Percentiles rank a stretch among this genome's conserved stretches.
Conservation (phyloP, 257 asterid species). For the Solanum chmielewskii region DNA sequence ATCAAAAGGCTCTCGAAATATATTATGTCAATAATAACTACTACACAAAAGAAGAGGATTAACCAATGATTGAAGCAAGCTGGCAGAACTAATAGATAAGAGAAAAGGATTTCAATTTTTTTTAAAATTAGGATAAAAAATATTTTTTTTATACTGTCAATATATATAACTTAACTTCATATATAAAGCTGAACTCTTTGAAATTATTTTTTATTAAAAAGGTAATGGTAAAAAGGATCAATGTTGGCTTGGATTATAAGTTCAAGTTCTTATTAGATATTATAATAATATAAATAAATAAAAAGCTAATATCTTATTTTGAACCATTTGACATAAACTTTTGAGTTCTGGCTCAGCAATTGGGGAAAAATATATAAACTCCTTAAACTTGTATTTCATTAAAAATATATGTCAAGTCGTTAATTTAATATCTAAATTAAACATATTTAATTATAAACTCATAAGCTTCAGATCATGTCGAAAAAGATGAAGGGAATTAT, state of each 20-base stretch:
- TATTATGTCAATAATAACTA: too few relatives aligned
- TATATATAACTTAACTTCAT: neutral
- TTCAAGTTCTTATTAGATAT: neutral
- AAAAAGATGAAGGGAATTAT: too few relatives aligned
- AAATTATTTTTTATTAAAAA: neutral
- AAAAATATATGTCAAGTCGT: too few relatives aligned
- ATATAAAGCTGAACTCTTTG: neutral
- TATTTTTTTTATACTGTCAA: too few relatives aligned
- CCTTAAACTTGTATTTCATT: neutral
- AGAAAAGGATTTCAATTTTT: too few relatives aligned
- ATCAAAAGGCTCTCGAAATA: too few relatives aligned
- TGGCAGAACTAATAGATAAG: neutral
- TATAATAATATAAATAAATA: too few relatives aligned
- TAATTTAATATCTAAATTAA: too few relatives aligned
- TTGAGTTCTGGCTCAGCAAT: neutral
- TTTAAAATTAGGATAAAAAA: too few relatives aligned
- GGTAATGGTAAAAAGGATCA: neutral
- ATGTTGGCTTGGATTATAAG: neutral
- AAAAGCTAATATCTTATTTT: too few relatives aligned
- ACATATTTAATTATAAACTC: accelerated
- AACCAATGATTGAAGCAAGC: neutral
- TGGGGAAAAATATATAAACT: neutral
- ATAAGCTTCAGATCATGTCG: neutral
- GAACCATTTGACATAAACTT: neutral
- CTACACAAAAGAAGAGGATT: neutral